These are phyloP conservation scores for Ceratopteris richardii DNA, from an alignment of 75 land plant species.

Conservation along the genomic window DNA sequence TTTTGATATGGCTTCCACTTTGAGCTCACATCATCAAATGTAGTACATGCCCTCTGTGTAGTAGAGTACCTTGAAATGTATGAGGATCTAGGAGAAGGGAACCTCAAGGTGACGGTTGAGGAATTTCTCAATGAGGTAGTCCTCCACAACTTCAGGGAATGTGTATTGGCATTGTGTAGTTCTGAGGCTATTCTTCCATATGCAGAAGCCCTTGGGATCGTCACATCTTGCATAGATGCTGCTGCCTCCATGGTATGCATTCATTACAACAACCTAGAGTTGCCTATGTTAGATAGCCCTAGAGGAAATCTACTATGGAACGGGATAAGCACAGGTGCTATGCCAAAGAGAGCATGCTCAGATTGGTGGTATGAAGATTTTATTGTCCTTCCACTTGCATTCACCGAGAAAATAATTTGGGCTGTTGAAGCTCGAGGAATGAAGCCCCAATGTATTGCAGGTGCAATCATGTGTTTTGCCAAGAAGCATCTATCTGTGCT, in stretches of 20 bases:
- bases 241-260: slow-evolving; percentile 19
- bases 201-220: slow-evolving; percentile 18
- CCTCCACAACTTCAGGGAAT: slow-evolving; percentile 20
- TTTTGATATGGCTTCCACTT: slow-evolving; percentile 23
- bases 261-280: slow-evolving; percentile 4
- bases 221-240: slow-evolving; percentile 19
- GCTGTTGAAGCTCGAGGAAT: slow-evolving; percentile 19
- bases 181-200: slow-evolving; percentile 12
- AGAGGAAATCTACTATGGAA: slow-evolving; percentile 11
- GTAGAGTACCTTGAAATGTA: slow-evolving; percentile 28
- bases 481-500: slow-evolving; percentile 24
- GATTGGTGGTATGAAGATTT: slow-evolving; percentile 24
- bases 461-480: slow-evolving; percentile 18
- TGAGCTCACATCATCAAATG: slow-evolving; percentile 23
- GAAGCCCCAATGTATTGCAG: slow-evolving; percentile 15
- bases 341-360: slow-evolving; percentile 12
- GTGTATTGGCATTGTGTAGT: slow-evolving; percentile 16
- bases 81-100: slow-evolving; percentile 25
- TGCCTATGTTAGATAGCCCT: no score
- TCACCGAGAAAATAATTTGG: slow-evolving; percentile 12
- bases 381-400: slow-evolving; percentile 13
- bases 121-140: slow-evolving; percentile 18
- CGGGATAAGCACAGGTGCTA: slow-evolving; percentile 1
- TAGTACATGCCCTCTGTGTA: slow-evolving; percentile 15
- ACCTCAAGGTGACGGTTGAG: slow-evolving; percentile 11